Conservation (phyloP, 148 eudicot genomes). For the Tetragonia tetragonoides region DNA sequence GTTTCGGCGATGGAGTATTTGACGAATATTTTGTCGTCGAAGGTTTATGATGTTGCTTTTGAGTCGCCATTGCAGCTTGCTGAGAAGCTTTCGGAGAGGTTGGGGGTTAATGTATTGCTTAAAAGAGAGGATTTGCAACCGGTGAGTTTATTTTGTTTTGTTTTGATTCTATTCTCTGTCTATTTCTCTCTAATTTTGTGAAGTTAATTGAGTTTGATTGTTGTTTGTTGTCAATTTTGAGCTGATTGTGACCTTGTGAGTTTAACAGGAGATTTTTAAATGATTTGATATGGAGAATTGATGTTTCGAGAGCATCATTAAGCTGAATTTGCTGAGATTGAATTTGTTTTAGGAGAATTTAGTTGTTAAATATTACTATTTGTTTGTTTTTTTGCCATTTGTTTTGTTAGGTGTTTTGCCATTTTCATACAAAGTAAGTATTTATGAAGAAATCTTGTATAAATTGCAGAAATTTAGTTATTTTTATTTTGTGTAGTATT, state of each 20-base stretch:
- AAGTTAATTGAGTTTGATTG: not conserved
- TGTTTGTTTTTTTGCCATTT: not conserved
- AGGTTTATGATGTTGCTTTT: constrained; percentile 69
- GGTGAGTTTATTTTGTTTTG: constrained; percentile 27
- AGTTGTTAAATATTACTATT: not conserved
- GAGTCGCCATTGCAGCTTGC: constrained; percentile 76
- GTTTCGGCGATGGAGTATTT: constrained; percentile 58
- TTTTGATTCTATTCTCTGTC: not conserved
- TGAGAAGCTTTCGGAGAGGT: constrained; percentile 54
- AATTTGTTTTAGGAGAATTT: not conserved
- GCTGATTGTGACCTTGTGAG: not conserved
- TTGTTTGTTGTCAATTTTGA: not conserved
- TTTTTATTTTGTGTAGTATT: too few relatives aligned
- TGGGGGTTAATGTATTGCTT: constrained; percentile 60
- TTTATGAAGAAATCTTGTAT: too few relatives aligned
- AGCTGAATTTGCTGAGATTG: not conserved
- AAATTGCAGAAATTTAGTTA: not conserved
- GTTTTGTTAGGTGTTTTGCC: too few relatives aligned
- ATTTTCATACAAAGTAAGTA: too few relatives aligned
- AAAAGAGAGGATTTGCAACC: constrained; percentile 87
- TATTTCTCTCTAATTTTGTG: not conserved
- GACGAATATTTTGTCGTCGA: constrained; percentile 57
- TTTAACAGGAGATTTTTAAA: not conserved
- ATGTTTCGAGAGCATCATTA: not conserved
- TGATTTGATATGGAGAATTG: not conserved